phyloP scores from a whole-genome alignment of 2,329 filamentous ascomycete species.

The Cadophora gregata region DNA sequence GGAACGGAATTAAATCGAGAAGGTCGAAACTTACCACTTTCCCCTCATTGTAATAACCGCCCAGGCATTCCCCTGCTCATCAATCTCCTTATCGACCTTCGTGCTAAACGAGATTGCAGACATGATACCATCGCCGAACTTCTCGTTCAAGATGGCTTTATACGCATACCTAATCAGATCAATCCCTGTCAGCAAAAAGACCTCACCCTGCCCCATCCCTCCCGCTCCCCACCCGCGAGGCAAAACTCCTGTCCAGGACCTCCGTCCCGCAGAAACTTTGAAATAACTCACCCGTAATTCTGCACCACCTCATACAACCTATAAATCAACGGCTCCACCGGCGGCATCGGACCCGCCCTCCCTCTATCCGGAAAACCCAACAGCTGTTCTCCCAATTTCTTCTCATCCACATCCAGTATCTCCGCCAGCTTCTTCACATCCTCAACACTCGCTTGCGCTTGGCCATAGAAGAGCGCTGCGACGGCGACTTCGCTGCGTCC shows the following conservation, averaged over 20 bases:
- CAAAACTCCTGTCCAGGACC: no score
- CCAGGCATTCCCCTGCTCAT: conserved; percentile 81
- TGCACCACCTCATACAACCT: conserved; percentile 75
- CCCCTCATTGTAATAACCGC: conserved; percentile 83
- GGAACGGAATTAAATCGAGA: conserved; percentile 71
- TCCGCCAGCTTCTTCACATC: conserved; percentile 71
- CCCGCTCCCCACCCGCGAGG: neutral
- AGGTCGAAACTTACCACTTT: conserved; percentile 80
- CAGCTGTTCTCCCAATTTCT: conserved; percentile 61
- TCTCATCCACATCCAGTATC: conserved; percentile 65
- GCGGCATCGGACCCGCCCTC: conserved; percentile 79
- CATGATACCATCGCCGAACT: conserved; percentile 95
- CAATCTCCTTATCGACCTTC: conserved; percentile 91
- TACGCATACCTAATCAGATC: conserved; percentile 68
- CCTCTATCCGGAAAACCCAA: conserved; percentile 80
- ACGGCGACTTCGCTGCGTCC: conserved; percentile 87
- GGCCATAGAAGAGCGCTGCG: conserved; percentile 90
- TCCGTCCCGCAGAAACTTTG: neutral
- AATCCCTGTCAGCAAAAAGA: neutral
- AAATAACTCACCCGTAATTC: conserved; percentile 71
- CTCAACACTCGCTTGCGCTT: conserved; percentile 73
- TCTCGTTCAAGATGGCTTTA: conserved; percentile 92
- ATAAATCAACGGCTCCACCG: conserved; percentile 86
- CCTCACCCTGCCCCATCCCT: neutral
- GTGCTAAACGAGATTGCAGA: conserved; percentile 91